Conservation (phyloP, 345 rosid genomes). For the Eutrema japonicum region DNA sequence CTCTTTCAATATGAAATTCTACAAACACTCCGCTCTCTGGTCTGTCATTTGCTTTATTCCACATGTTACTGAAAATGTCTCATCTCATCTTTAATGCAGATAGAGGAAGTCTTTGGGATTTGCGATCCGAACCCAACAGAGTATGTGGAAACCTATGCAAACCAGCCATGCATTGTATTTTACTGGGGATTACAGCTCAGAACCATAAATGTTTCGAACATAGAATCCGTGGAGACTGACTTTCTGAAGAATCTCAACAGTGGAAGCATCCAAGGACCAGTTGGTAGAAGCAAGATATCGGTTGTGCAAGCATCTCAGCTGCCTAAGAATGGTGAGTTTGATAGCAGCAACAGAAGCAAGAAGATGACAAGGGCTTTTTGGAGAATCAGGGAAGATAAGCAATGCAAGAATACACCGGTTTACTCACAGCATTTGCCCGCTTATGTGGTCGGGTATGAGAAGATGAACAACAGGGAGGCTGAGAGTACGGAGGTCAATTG, state of each 20-base stretch:
- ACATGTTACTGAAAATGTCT: neutral
- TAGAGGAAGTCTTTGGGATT: conserved; percentile 54
- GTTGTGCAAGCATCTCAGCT: conserved; percentile 52
- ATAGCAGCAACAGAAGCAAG: conserved; percentile 37
- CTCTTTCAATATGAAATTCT: neutral
- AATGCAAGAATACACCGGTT: conserved; percentile 39
- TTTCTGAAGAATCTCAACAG: conserved; percentile 50
- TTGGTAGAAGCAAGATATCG: conserved; percentile 48
- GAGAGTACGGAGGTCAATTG: conserved; percentile 15
- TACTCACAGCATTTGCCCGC: conserved; percentile 51
- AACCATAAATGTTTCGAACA: conserved; percentile 35
- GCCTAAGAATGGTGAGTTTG: conserved; percentile 39
- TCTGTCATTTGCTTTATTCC: neutral
- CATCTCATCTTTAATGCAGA: conserved; percentile 44
- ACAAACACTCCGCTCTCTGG: neutral
- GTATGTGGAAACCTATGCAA: conserved; percentile 43
- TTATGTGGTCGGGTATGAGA: conserved; percentile 50
- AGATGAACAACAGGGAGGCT: conserved; percentile 37
- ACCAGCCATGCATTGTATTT: conserved; percentile 47
- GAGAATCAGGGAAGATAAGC: conserved; percentile 52
- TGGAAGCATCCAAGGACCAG: conserved; percentile 46
- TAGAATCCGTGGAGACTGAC: conserved; percentile 49
- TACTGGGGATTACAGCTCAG: conserved; percentile 60
- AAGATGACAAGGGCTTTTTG: conserved; percentile 52
- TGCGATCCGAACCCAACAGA: conserved; percentile 66